These are phyloP conservation scores for Pichia sporocuriosa DNA, from an alignment of 805 yeast genomes.

Conservation along the genomic window DNA sequence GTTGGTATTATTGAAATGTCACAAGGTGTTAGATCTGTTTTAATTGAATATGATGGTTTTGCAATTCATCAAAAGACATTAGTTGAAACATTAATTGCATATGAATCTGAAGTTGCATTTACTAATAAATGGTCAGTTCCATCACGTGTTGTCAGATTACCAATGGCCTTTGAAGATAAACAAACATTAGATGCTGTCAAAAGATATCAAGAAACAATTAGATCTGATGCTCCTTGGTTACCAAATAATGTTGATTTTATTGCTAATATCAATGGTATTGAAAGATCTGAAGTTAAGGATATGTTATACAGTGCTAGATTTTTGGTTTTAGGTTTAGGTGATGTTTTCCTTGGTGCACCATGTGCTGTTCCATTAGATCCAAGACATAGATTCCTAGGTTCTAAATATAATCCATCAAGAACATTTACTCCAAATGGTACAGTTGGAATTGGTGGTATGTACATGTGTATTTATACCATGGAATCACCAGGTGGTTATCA, in stretches of 20 bases:
- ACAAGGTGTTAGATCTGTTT: conserved; percentile 92
- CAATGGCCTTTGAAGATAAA: conserved; percentile 95
- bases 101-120: conserved; percentile 68
- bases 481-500: conserved; percentile 99
- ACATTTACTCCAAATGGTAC: conserved; percentile 95
- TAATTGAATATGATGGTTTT: conserved; percentile 72
- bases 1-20: conserved; percentile 91
- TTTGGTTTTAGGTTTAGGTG: conserved; percentile 92
- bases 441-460: conserved; percentile 97
- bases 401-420: conserved; percentile 94
- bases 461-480: conserved; percentile 98
- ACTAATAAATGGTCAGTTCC: conserved; percentile 80
- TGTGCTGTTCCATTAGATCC: conserved; percentile 98
- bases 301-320: conserved; percentile 86
- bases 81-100: conserved; percentile 57
- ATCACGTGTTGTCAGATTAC: conserved; percentile 76
- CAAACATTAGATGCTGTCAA: conserved; percentile 84
- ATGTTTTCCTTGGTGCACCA: conserved; percentile 96
- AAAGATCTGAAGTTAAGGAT: conserved; percentile 68
- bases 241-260: conserved; percentile 96
- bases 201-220: conserved; percentile 88
- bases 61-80: conserved; percentile 55
- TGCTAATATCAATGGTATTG: conserved; percentile 79
- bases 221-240: conserved; percentile 93
- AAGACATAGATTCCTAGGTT: conserved; percentile 84